Evolutionary conservation across 139 green algal species (phyloP), one percentile per base, ranked within the genome.

Genomic region (Gonium pectorale): DNA sequence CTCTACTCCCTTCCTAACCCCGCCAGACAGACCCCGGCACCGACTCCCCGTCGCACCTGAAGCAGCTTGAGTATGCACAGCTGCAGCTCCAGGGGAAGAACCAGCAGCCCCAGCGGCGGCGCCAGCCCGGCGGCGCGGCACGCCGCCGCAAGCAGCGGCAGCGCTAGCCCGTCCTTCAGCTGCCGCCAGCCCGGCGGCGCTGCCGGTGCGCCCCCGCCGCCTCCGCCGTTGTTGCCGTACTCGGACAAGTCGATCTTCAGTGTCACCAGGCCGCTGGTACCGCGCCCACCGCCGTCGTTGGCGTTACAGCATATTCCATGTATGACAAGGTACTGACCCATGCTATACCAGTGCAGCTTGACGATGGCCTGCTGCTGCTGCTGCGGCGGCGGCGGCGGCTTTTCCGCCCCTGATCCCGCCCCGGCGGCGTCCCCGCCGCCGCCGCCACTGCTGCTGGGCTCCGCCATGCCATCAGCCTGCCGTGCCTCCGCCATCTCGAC

Each of bases 41-140:
- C n/a, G n/a, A n/a, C n/a, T n/a, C n/a, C n/a, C 35, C 1, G 19
- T 3, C 69, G 68, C 43, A 83, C 77, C 77, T 49, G 22, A 60
- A 83, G 77, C 2, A 31, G 17, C 31, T 24, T 7, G 62, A 83
- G 77, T 21, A 83, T n/a, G 11, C 8, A n/a, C 59, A 83, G 13
- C 77, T 83, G 77, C n/a, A 83, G 77, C 77, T 83, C 77, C 77
- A 83, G 43, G 9, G 77, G 77, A 27, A 83, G 77, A 31, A 49
- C 43, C 31, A 27, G 5, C 41, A 83, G 62, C 0, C 77, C 77
- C 77, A 74, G 41, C 62, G 77, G 77, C 43, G 77, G 31, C 29
- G 77, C 24, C 77, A 73, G 22, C 1, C 77, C 77, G 1, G 44
- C 41, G 5, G 62, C 44, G 5, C 77, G 62, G 22, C 77, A 83